Conservation (phyloP, 2,329 filamentous ascomycete species). For the Paramyrothecium roridum region DNA sequence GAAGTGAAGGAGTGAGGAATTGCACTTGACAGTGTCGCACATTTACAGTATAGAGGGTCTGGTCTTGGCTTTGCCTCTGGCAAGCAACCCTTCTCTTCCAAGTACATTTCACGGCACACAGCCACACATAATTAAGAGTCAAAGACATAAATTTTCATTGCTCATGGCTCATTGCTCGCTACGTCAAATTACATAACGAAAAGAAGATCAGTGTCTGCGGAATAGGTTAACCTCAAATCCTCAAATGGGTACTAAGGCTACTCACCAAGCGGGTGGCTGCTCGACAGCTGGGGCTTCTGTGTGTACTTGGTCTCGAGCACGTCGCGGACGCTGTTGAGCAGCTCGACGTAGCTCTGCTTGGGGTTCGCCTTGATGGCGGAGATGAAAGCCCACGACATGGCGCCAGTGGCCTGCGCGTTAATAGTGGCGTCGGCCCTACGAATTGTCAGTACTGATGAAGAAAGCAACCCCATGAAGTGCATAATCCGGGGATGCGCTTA, state of each 20-base stretch:
- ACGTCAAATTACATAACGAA: slow-evolving; percentile 73
- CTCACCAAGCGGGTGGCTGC: slow-evolving; percentile 92
- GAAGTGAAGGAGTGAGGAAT: slow-evolving; percentile 11
- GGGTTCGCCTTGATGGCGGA: slow-evolving; percentile 86
- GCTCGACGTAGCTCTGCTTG: slow-evolving; percentile 91
- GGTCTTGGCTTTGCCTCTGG: neutral
- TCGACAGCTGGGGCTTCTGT: slow-evolving; percentile 94
- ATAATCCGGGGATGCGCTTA: too few species aligned
- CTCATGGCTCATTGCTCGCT: neutral
- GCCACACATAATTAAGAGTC: too few species aligned
- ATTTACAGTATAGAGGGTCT: neutral
- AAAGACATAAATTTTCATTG: too few species aligned
- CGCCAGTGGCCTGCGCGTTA: slow-evolving; percentile 83
- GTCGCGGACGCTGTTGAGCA: slow-evolving; percentile 93
- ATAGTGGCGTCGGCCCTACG: slow-evolving; percentile 85
- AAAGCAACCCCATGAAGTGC: neutral
- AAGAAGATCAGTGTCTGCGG: slow-evolving; percentile 60
- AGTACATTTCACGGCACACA: too few species aligned
- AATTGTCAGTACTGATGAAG: slow-evolving; percentile 13
- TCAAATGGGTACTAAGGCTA: slow-evolving; percentile 11
- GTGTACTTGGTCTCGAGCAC: slow-evolving; percentile 82
- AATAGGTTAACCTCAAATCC: slow-evolving; percentile 8
- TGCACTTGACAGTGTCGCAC: too few species aligned
- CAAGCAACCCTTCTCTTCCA: too few species aligned
- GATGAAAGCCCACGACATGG: slow-evolving; percentile 99